Evolutionary conservation across 108 stramenopile genomes (phyloP).

Genomic region (Fistulifera pelliculosa): DNA sequence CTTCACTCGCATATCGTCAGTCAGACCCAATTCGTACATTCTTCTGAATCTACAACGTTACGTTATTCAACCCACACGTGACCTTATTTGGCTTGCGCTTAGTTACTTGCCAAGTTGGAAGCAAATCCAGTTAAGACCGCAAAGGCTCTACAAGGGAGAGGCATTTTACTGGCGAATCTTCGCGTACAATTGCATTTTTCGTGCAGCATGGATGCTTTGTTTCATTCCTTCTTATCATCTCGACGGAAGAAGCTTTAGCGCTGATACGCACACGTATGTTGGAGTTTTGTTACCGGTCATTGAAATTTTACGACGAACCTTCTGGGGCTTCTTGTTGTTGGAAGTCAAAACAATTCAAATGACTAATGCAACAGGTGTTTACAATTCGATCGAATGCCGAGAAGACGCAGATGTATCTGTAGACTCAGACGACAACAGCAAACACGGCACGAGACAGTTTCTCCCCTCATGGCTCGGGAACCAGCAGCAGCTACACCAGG

Average conservation of each 20-base stretch:
- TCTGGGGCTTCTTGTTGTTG: constrained; percentile 77
- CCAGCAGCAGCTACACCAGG: constrained; percentile 35
- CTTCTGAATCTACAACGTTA: constrained; percentile 30
- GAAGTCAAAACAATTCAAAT: constrained; percentile 75
- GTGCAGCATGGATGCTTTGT: constrained; percentile 81
- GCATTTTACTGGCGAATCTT: constrained; percentile 72
- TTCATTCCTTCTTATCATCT: constrained; percentile 79
- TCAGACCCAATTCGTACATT: constrained; percentile 31
- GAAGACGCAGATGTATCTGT: constrained; percentile 21
- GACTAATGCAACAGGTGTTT: constrained; percentile 38
- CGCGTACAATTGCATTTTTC: constrained; percentile 33
- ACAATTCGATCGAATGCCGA: constrained; percentile 23
- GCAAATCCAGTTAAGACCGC: constrained; percentile 58
- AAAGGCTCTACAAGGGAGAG: constrained; percentile 63
- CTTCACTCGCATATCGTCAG: constrained; percentile 34
- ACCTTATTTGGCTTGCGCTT: constrained; percentile 5
- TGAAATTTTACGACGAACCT: constrained; percentile 63
- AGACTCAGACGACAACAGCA: constrained; percentile 1
- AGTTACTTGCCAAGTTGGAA: constrained; percentile 30
- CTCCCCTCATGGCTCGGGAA: constrained; percentile 43
- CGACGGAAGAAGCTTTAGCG: constrained; percentile 52
- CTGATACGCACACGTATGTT: constrained; percentile 54
- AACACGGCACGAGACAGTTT: constrained; percentile 2
- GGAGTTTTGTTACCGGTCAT: constrained; percentile 57
- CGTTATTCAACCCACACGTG: constrained; percentile 25